A percentile compares a stretch with the other conserved stretches of the same genome.
Evolutionary conservation across 73 alveolate genomes (phyloP).

Genomic region (Uronychia setigera): DNA sequence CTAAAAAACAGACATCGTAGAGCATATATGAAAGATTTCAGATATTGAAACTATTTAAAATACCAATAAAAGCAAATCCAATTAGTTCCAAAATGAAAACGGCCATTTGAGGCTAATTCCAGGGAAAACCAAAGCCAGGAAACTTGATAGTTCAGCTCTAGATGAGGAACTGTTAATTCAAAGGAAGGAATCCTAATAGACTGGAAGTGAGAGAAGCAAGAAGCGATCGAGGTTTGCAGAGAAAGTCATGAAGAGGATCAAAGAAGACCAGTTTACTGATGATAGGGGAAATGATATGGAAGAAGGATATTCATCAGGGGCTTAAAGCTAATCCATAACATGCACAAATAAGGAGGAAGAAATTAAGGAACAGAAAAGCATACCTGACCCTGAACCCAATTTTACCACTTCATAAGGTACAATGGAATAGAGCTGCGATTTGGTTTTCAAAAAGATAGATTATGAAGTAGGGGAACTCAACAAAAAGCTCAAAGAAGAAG

Average conservation of each 20-base stretch:
- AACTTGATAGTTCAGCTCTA: background rate
- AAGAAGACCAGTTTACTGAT: background rate
- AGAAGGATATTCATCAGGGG: background rate
- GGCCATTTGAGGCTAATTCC: background rate
- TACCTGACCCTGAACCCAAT: background rate
- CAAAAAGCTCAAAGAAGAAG: background rate
- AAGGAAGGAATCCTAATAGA: background rate
- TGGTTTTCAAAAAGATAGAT: background rate
- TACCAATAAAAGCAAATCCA: no score
- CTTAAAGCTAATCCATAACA: background rate
- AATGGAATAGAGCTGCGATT: background rate
- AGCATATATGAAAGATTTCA: no score
- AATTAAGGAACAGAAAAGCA: background rate
- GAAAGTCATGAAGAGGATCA: background rate
- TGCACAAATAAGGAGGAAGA: background rate
- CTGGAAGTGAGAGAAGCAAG: background rate
- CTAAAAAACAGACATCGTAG: no score
- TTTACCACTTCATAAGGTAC: no score
- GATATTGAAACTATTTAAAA: no score
- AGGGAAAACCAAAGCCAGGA: background rate
- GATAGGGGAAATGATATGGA: background rate
- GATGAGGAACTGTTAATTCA: background rate
- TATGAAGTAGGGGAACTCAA: background rate
- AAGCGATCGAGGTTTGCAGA: background rate
- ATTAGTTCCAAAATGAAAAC: background rate